A percentile compares a stretch with the other conserved stretches of the same genome.
These are phyloP conservation scores for Ligustrum vulgare DNA, from an alignment of 257 asterid species.

Conservation along the genomic window DNA sequence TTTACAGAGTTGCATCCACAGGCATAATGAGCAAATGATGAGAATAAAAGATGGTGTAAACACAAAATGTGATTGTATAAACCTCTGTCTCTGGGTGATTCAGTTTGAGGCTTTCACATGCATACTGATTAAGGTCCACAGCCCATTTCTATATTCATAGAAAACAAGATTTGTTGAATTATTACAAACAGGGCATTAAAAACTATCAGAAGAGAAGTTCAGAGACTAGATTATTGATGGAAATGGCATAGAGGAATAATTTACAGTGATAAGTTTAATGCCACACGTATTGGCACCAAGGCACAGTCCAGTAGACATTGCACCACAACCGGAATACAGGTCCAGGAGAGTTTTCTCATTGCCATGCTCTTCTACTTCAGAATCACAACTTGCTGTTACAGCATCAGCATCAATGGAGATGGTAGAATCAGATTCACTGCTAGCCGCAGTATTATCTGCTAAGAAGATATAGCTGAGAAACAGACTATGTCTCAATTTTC, in stretches of 20 bases:
- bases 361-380: conserved; percentile 16
- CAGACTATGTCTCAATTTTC: not conserved
- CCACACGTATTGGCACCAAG: conserved; percentile 68
- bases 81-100: conserved; percentile 89
- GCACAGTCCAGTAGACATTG: conserved; percentile 88
- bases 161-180: not conserved
- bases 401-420: conserved; percentile 52
- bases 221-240: not conserved
- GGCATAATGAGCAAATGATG: not conserved
- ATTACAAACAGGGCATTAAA: not conserved
- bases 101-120: conserved; percentile 64
- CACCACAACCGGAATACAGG: conserved; percentile 90
- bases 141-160: conserved; percentile 75
- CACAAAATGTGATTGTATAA: not conserved
- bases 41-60: not conserved
- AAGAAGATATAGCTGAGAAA: not conserved
- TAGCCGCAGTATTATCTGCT: conserved; percentile 41
- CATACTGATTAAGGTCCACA: conserved; percentile 58
- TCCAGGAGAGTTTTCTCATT: conserved; percentile 57
- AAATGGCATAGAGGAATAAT: conserved; percentile 9
- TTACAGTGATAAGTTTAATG: conserved; percentile 70
- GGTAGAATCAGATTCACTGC: conserved; percentile 57
- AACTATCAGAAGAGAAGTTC: not conserved
- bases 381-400: conserved; percentile 10
- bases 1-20: not conserved